These are phyloP conservation scores for Phytophthora vignae DNA, from an alignment of 352 stramenopile genomes.

Conservation along the genomic window DNA sequence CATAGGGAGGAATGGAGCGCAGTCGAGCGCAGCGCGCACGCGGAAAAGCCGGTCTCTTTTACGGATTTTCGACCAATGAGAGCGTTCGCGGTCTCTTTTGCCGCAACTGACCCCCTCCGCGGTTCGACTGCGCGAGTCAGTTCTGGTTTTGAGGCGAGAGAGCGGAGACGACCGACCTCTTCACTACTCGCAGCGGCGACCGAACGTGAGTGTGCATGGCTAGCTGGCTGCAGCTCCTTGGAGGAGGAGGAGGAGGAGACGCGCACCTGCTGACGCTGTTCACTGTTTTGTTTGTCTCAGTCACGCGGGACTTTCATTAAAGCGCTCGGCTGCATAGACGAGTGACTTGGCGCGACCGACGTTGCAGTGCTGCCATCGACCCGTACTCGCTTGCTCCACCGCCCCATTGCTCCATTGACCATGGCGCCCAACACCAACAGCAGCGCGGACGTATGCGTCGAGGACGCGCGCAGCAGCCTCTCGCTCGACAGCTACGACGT, in stretches of 20 bases:
- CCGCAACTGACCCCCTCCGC: slow-evolving; percentile 20
- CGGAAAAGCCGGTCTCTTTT: slow-evolving; percentile 2
- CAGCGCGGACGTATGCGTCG: slow-evolving; percentile 69
- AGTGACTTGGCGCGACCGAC: slow-evolving; percentile 6
- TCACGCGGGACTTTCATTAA: slow-evolving; percentile 27
- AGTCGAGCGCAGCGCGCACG: slow-evolving; percentile 8
- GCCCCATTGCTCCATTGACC: slow-evolving; percentile 1
- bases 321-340: slow-evolving; percentile 25
- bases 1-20: slow-evolving; percentile 1
- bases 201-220: slow-evolving; percentile 29
- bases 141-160: slow-evolving; percentile 64
- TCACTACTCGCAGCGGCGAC: slow-evolving; percentile 9
- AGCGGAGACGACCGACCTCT: slow-evolving; percentile 5
- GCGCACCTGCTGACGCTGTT: not conserved
- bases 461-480: slow-evolving; percentile 61
- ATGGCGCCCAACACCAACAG: slow-evolving; percentile 74
- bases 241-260: not conserved
- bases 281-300: slow-evolving; percentile 20
- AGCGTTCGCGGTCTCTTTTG: slow-evolving; percentile 5
- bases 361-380: slow-evolving; percentile 11
- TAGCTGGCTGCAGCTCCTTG: not conserved
- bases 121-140: slow-evolving; percentile 43
- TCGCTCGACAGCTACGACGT: slow-evolving; percentile 67
- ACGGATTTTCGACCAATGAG: not conserved
- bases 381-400: not conserved